phyloP scores from a whole-genome alignment of 2,329 filamentous ascomycete species.

The Trichoderma gracile region DNA sequence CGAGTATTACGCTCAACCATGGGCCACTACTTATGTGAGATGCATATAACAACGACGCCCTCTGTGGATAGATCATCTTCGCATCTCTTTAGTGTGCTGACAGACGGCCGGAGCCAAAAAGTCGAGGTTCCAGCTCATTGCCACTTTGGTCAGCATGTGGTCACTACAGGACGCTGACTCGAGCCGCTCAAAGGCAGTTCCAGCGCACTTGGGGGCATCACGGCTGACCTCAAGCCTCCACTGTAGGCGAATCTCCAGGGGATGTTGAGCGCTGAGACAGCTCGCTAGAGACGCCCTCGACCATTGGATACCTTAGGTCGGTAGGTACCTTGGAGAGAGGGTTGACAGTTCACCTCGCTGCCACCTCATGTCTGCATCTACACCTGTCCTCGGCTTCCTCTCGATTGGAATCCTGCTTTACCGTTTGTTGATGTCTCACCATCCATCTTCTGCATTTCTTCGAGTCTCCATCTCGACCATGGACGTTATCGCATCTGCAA shows the following conservation, averaged over 20 bases:
- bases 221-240: neutral
- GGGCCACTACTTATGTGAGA: neutral
- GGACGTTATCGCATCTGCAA: neutral
- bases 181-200: neutral
- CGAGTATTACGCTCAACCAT: neutral
- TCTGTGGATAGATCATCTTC: neutral
- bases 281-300: neutral
- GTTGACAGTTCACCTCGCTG: too few species aligned
- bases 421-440: slow-evolving; percentile 13
- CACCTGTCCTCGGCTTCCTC: neutral
- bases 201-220: neutral
- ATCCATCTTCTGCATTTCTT: neutral
- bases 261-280: neutral
- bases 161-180: neutral
- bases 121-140: neutral
- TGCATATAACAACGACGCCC: neutral
- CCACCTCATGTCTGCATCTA: neutral
- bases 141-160: neutral
- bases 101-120: neutral
- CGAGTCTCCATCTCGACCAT: neutral
- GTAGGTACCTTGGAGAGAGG: too few species aligned
- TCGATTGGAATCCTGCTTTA: slow-evolving; percentile 4
- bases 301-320: too few species aligned
- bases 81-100: neutral
- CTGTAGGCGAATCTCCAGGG: neutral